Evolutionary conservation across 495 filamentous ascomycete genomes (phyloP), one percentile per base, ranked within the genome.

Genomic region (Annulohypoxylon stygium): DNA sequence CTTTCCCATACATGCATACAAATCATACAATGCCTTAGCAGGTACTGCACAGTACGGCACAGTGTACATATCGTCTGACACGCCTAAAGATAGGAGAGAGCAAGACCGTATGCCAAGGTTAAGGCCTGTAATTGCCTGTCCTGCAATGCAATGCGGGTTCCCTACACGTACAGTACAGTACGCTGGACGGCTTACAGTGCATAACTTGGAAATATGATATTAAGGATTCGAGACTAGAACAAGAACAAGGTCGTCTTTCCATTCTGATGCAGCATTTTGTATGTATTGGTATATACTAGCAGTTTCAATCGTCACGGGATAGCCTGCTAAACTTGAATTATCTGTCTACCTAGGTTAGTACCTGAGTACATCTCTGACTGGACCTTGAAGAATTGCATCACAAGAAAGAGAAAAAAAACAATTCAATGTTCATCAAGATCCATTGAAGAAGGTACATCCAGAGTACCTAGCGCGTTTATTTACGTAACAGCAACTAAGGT

Each of bases 121-220:
- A 67, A 64, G 67, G 67, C 50, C 45, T 67, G 58, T 67, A 74
- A 67, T 48, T 67, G 62, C 58, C 18, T 64, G 55, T 70, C 71
- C 71, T 67, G 71, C 71, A 74, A 74, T 70, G 71, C 51, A 70
- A 70, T 74, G 67, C 71, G 37, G 58, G 61, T 51, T 67, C 50
- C 71, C 62, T 74, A 61, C 37, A 60, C 23, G 57, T 60, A 70
- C 71, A 55, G 67, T 61, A 74, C 54, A 47, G 59, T 45, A 25
- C 11, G 16, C 30, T 47, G 55, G 10, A 33, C 10, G 20, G 14
- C 34, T 25, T 61, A 74, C 66, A 70, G 67, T 67, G 71, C 66
- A 69, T 70, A 54, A 47, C 43, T 47, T 47, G 43, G 43, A 47
- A 47, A 50, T 16, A 37, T 61, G 51, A 25, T 69, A 62, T 65